Base-by-base conservation (phyloP, 495 filamentous ascomycete species). In the Wilcoxina mikolae region DNA sequence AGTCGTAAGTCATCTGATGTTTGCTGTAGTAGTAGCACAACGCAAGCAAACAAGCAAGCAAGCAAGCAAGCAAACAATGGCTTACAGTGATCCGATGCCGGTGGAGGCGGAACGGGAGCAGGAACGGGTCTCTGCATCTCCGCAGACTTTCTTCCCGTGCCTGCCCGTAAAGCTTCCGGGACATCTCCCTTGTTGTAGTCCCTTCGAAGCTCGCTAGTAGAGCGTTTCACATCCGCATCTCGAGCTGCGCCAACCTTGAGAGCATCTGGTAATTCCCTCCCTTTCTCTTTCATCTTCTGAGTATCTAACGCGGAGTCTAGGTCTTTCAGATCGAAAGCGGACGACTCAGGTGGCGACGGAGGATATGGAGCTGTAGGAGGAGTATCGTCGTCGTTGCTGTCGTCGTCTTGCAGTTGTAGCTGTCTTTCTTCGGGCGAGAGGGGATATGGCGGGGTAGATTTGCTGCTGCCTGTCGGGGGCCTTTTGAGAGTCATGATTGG, bases 181-280 rank as follows among this genome's bases (percentile, higher is more conserved):
- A 63, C 31, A 9, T 54, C 46, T 3, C 18, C 45, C 24, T 41
- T 47, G 22, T 59, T 29, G 2, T 56, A 51, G 38, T 23, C 49
- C 51, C 38, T 26, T 27, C 60, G 45, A 41, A 54, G 38, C 54
- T 60, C 60, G 23, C 10, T 23, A 26, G 50, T 51, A 3, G 26
- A 22, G 23, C 56, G 33, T 17, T 43, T 24, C 20, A 26, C 41
- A 23, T 43, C 51, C 29, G 5, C n/a, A 52, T 4, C 28, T 50
- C 46, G n/a, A n/a, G n/a, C 45, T 18, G 18, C 56, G 25, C 60
- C 60, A 43, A 54, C 51, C 25, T 50, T 54, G 12, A 63, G 43
- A 11, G 46, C 52, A 35, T 60, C 55, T 24, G 60, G 60, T 22
- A 63, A n/a, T 48, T 33, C 58, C 12, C 45, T 44, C 15, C 43